Conservation (phyloP, 257 asterid genomes). For the Solanum pinnatisectum region DNA sequence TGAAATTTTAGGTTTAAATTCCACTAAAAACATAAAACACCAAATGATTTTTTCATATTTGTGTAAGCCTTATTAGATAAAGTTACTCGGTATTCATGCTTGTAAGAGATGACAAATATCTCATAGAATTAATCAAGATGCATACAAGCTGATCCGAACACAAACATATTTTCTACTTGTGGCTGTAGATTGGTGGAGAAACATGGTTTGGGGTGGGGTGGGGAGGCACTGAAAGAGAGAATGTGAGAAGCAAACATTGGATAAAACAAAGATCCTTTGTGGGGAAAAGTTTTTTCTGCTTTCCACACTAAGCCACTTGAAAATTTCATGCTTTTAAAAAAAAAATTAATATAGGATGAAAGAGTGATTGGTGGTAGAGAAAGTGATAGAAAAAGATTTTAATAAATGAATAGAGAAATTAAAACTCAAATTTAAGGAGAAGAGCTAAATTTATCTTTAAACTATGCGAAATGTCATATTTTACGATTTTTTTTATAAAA, state of each 20-base stretch:
- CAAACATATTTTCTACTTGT: too few relatives aligned
- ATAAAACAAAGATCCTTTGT: not conserved
- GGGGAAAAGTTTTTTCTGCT: not conserved
- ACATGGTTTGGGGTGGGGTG: not conserved
- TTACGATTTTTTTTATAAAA: not conserved
- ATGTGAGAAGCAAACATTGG: not conserved
- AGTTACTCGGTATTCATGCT: not conserved
- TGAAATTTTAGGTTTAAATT: not conserved
- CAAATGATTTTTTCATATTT: not conserved
- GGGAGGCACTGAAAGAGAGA: not conserved
- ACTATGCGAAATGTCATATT: not conserved
- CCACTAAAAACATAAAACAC: not conserved
- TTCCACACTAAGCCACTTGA: constrained; percentile 26
- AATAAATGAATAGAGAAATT: not conserved
- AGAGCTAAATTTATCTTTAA: not conserved
- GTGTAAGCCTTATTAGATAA: not conserved
- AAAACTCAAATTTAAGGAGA: not conserved
- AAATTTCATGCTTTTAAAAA: not conserved
- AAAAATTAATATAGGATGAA: not conserved
- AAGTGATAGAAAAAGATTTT: not conserved
- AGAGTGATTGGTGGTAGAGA: not conserved
- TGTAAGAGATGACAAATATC: not conserved
- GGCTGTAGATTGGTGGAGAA: not conserved
- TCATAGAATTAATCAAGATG: not conserved
- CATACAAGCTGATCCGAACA: too few relatives aligned